Evolutionary conservation across 2,329 filamentous ascomycete species (phyloP).

Genomic region (Chalaropsis ovoidea): DNA sequence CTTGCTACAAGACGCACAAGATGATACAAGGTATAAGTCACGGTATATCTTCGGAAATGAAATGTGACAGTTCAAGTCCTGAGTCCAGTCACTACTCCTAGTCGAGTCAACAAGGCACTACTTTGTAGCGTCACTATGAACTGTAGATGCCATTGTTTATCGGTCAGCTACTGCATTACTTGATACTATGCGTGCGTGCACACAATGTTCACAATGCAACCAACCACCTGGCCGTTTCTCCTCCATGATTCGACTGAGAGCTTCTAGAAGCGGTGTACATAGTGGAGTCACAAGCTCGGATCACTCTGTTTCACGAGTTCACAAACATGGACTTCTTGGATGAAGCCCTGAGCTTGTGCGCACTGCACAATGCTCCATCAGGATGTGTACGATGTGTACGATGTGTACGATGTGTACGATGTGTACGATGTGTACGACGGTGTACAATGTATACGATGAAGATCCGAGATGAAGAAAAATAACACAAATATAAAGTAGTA

Average conservation of each 20-base stretch:
- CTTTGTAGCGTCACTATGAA: too few species aligned
- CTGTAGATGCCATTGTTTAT: too few species aligned
- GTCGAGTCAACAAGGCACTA: too few species aligned
- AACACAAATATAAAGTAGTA: too few species aligned
- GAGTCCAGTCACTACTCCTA: too few species aligned
- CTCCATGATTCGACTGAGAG: not conserved
- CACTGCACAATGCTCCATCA: not conserved
- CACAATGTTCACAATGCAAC: not conserved
- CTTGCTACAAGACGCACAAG: not conserved
- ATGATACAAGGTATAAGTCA: too few species aligned
- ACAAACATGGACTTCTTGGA: not conserved
- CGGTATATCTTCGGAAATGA: too few species aligned
- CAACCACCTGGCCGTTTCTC: not conserved
- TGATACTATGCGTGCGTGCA: not conserved
- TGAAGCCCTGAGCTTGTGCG: not conserved
- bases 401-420: too few species aligned
- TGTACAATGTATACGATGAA: too few species aligned
- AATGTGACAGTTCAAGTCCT: too few species aligned
- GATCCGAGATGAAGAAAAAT: too few species aligned
- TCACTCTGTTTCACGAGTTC: not conserved
- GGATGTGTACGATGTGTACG: not conserved
- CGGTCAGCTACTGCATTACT: not conserved
- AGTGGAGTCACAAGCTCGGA: not conserved
- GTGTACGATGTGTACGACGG: not conserved
- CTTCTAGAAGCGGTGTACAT: constrained; percentile 4